Percentiles rank a stretch among this genome's conserved stretches.
Conservation (phyloP, 768 basidiomycete genomes). For the Steccherinum ochraceum region DNA sequence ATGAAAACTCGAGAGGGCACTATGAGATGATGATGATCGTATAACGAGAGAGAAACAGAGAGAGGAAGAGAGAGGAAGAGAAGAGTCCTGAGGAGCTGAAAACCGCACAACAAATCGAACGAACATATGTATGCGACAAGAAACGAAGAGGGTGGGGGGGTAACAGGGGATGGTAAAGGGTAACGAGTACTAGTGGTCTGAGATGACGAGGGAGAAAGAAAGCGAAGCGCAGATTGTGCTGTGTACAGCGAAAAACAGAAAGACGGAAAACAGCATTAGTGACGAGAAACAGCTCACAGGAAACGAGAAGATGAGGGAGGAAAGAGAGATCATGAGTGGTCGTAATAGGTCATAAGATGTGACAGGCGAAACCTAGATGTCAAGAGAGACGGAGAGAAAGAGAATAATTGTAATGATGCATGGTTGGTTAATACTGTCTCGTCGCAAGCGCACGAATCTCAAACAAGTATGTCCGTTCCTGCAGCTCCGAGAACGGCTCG, state of each 20-base stretch:
- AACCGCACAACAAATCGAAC: not conserved
- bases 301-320: slow-evolving; percentile 7
- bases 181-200: slow-evolving; percentile 3
- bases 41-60: slow-evolving; percentile 8
- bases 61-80: not conserved
- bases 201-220: not conserved
- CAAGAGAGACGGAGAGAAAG: slow-evolving; percentile 3
- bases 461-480: slow-evolving; percentile 62
- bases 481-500: slow-evolving; percentile 25
- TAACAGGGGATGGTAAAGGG: slow-evolving; percentile 4
- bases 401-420: slow-evolving; percentile 8
- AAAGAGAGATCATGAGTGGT: slow-evolving; percentile 6
- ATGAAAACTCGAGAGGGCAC: not conserved
- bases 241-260: slow-evolving; percentile 2
- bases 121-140: slow-evolving; percentile 2
- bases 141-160: not conserved
- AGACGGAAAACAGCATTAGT: slow-evolving; percentile 7
- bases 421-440: slow-evolving; percentile 59
- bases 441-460: slow-evolving; percentile 84
- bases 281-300: slow-evolving; percentile 9
- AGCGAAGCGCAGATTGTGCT: not conserved
- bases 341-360: slow-evolving; percentile 11
- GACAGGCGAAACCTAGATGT: slow-evolving; percentile 6
- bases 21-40: slow-evolving; percentile 1
- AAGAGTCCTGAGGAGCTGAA: slow-evolving; percentile 10